Base-by-base conservation (phyloP, 1,284 basidiomycete species). In the Irpex sp. region DNA sequence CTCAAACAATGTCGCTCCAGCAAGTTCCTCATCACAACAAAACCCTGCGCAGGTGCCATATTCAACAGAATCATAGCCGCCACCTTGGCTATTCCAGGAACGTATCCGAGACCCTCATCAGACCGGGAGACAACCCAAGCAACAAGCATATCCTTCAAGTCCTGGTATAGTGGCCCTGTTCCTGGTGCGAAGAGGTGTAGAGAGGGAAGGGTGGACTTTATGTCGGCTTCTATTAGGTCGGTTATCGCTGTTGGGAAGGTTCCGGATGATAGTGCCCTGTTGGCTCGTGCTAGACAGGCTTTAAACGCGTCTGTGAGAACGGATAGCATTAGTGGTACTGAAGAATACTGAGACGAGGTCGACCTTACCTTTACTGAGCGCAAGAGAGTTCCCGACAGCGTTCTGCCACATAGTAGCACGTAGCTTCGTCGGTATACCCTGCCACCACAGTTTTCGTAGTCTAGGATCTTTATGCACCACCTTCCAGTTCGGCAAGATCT, bases 111-210 rank as follows among this genome's bases (percentile, higher is more conserved):
- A 4, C 90, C 92, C 74, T 96, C 93, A 66, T 97, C 95, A 35
- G 90, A 90, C 39, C 95, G 85, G 46, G 94, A 85, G 33, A 97
- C 93, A 1, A 95, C 89, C 92, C 95, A 98, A 1, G 96, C 95
- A 68, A 87, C 89, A 11, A 98, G 76, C 77, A 98, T 83, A 63
- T 97, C 93, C 66, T 88, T 88, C 51, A 98, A 78, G 68, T 98
- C 97, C 43, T 87, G 80, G 70, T 95, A 91, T 72, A 99, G 77
- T 0, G 95, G 95, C 0, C 94, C 93, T 0, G 79, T 87, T 58
- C 87, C 82, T 2, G 81, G 83, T 65, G 89, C 85, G 73, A 98
- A 98, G 39, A 99, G 86, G 72, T 93, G 93, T n/a, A 98, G 78
- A 1, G 86, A 83, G 2, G 93, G 93, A n/a, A 98, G 80, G 0